Evolutionary conservation across 352 stramenopile species (phyloP).

Genomic region (Phytophthora aleatoria): DNA sequence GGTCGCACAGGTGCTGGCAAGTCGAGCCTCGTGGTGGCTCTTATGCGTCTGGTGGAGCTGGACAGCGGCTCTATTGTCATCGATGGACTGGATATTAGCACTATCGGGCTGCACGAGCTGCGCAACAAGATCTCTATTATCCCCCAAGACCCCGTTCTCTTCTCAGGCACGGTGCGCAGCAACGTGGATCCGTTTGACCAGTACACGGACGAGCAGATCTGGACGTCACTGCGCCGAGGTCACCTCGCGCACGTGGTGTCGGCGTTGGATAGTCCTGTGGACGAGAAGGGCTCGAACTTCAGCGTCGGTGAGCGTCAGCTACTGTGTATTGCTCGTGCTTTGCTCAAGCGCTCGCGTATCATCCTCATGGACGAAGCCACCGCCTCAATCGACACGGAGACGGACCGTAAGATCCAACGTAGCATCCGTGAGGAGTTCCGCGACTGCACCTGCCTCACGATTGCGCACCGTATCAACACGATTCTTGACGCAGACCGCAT

Average conservation of each 20-base stretch:
- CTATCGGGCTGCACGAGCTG: conserved; percentile 56
- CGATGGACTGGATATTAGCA: conserved; percentile 66
- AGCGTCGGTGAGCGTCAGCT: conserved; percentile 96
- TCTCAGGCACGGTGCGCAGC: conserved; percentile 91
- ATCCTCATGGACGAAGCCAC: conserved; percentile 99
- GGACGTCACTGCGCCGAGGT: conserved; percentile 79
- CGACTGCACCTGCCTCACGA: conserved; percentile 94
- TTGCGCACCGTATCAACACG: conserved; percentile 97
- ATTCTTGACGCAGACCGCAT: conserved; percentile 97
- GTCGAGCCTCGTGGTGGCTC: conserved; percentile 87
- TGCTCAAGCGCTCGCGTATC: conserved; percentile 92
- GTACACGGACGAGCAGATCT: conserved; percentile 89
- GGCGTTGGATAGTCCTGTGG: conserved; percentile 49
- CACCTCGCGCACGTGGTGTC: conserved; percentile 75
- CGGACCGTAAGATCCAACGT: conserved; percentile 90
- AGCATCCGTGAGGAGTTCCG: conserved; percentile 94
- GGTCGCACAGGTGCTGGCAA: conserved; percentile 91
- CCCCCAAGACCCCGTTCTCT: conserved; percentile 95
- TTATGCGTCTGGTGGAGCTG: conserved; percentile 93
- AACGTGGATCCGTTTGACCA: conserved; percentile 94
- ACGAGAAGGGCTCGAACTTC: conserved; percentile 95
- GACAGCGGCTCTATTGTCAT: conserved; percentile 65
- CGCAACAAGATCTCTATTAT: conserved; percentile 87
- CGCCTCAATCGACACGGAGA: conserved; percentile 89
- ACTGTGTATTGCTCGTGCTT: conserved; percentile 94